Evolutionary conservation across 345 rosid genomes (phyloP).

Genomic region (Salix purpurea): DNA sequence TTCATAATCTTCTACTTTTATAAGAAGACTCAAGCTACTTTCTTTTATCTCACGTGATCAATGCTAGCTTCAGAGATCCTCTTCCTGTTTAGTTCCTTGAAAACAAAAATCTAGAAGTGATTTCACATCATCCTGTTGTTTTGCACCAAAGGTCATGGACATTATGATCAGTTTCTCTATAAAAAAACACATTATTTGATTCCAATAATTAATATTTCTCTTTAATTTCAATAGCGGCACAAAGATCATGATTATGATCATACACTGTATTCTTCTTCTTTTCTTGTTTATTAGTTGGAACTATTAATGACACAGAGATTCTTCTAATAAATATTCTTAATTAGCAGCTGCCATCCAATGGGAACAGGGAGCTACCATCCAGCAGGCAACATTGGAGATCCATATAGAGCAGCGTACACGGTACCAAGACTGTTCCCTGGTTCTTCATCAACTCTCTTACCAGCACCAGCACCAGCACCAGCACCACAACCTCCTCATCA

Average conservation of each 20-base stretch:
- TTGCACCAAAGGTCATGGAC: not conserved
- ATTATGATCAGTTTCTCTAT: not conserved
- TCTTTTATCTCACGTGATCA: not conserved
- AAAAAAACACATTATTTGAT: not conserved
- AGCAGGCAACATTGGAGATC: conserved; percentile 47
- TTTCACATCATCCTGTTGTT: not conserved
- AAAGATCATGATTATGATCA: not conserved
- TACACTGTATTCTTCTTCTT: not conserved
- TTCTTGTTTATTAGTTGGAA: not conserved
- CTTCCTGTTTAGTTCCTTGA: not conserved
- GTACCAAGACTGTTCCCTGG: conserved; percentile 46
- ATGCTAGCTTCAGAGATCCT: not conserved
- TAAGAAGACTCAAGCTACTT: not conserved
- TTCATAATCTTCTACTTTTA: not conserved
- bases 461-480: conserved; percentile 28
- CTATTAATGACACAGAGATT: not conserved
- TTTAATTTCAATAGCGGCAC: not conserved
- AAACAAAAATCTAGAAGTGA: not conserved
- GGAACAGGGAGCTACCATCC: conserved; percentile 41
- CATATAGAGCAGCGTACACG: conserved; percentile 51
- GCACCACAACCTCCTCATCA: conserved; percentile 28
- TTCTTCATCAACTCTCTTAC: conserved; percentile 36
- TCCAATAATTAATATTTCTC: not conserved
- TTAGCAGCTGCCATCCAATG: conserved; percentile 48
- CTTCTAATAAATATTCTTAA: not conserved